Base-by-base conservation (phyloP, 1,284 basidiomycete species). In the Puccinia coronata region DNA sequence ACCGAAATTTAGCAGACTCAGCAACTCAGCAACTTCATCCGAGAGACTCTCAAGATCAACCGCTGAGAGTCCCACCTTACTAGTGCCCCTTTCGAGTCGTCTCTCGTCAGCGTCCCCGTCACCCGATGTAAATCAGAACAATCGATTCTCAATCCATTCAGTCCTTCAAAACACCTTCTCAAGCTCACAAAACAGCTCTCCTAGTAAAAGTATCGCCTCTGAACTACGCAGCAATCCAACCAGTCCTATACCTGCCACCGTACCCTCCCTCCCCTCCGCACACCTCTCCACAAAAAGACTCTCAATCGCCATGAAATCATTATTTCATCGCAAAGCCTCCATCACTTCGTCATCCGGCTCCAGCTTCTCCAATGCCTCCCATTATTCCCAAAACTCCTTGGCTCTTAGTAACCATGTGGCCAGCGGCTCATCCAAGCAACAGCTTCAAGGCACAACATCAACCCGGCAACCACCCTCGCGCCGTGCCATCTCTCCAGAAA, bases 301-400 rank as follows among this genome's bases (percentile, higher is more conserved):
- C 18, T 69, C 67, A 18, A 69, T 23, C 28, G 67, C 67, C 28
- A 69, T 69, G 67, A 69, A 69, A 23, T 69, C 67, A 1, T 20
- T 69, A 1, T 69, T 69, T 43, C 12, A 69, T 28, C 67, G 67
- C 41, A 69, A 69, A 69, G 28, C 67, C 6, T 69, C 67, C 11
- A 69, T 69, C 67, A 51, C 67, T 25, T 69, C 67, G 28, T 69
- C 67, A 25, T 69, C 67, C 41, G 67, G 47, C 67, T 69, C 67
- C 16, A 69, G 67, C 67, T 69, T 69, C 28, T 69, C 67, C 14
- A 69, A 69, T 28, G 31, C 67, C 5, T 69, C 67, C 9, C 67
- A 69, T 49, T 47, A 69, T 25, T 69, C 67, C 18, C 67, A 28
- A 43, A 49, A 2, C 47, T 49, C 67, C 18, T 63, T 34, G 2